Percentiles rank a stretch among this genome's conserved stretches.
phyloP scores from a whole-genome alignment of 805 yeast species.

The Yamadazyma laniorum region DNA sequence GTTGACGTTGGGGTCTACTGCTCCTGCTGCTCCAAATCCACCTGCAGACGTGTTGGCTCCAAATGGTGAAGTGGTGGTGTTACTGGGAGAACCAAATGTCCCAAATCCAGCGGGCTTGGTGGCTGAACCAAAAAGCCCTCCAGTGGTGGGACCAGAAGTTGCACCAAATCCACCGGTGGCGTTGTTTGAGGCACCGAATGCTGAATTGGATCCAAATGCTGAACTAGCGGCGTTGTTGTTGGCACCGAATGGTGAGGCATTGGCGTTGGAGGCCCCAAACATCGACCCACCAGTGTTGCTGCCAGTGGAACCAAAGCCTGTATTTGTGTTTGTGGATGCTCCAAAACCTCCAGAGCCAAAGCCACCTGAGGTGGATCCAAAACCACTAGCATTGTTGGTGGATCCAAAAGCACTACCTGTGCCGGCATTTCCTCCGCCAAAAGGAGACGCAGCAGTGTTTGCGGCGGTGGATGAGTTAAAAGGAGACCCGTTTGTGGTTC shows the following conservation, averaged over 20 bases:
- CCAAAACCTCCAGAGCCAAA: slow-evolving; percentile 24
- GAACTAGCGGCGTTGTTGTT: too few relatives aligned
- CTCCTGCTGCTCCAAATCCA: slow-evolving; percentile 29
- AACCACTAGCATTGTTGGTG: slow-evolving; percentile 10
- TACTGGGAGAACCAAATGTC: too few relatives aligned
- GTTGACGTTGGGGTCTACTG: slow-evolving; percentile 33
- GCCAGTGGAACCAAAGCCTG: slow-evolving; percentile 8
- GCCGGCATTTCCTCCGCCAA: slow-evolving; percentile 24
- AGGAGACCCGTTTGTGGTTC: slow-evolving; percentile 29
- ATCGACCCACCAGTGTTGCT: slow-evolving; percentile 7
- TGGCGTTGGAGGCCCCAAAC: slow-evolving; percentile 16
- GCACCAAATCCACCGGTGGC: slow-evolving; percentile 16
- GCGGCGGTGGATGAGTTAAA: slow-evolving; percentile 30
- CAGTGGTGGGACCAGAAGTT: slow-evolving; percentile 5
- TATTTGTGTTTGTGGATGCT: slow-evolving; percentile 10
- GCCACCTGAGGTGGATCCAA: slow-evolving; percentile 9
- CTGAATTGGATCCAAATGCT: too few relatives aligned
- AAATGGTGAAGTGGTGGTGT: slow-evolving; percentile 18
- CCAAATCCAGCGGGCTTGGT: slow-evolving; percentile 31
- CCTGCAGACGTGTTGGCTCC: slow-evolving; percentile 15
- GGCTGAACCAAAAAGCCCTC: slow-evolving; percentile 17
- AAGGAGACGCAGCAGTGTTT: slow-evolving; percentile 29
- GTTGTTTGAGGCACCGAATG: slow-evolving; percentile 24
- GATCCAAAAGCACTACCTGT: slow-evolving; percentile 24
- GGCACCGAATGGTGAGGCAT: slow-evolving; percentile 17